These are phyloP conservation scores for Fusarium coicis DNA, from an alignment of 2,329 filamentous ascomycete species.

Conservation along the genomic window DNA sequence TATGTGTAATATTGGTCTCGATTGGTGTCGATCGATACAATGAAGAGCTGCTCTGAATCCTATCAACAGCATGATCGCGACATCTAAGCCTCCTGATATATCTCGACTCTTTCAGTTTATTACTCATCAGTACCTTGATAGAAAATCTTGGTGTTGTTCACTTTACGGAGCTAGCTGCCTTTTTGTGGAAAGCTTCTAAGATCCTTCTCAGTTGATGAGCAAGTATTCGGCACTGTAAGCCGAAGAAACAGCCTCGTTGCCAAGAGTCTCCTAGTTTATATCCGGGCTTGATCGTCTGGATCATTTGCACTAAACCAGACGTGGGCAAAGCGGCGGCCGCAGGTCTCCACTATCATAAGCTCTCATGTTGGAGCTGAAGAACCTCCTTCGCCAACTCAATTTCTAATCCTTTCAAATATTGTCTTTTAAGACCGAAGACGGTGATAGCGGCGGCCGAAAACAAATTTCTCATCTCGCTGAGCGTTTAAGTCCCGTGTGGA, in stretches of 20 bases:
- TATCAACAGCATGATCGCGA: not conserved
- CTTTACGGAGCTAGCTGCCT: not conserved
- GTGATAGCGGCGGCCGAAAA: not conserved
- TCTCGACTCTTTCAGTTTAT: not conserved
- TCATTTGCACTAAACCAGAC: not conserved
- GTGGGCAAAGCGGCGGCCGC: not conserved
- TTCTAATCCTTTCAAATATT: not conserved
- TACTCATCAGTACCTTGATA: not conserved
- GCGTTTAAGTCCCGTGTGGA: accelerated
- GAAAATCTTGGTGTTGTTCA: not conserved
- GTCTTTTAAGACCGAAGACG: not conserved
- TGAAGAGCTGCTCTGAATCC: no score
- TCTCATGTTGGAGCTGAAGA: not conserved
- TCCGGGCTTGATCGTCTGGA: not conserved
- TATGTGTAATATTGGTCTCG: no score
- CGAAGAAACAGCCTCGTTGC: not conserved
- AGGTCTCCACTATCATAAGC: not conserved
- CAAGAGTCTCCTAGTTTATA: not conserved
- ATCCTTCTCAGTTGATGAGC: not conserved
- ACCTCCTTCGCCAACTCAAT: no score
- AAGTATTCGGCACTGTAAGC: not conserved
- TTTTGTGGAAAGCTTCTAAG: no score
- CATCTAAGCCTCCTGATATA: not conserved
- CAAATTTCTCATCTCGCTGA: accelerated
- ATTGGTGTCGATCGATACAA: not conserved